phyloP scores from a whole-genome alignment of 208 protist genomes.

The Trichomonas vaginalis region DNA sequence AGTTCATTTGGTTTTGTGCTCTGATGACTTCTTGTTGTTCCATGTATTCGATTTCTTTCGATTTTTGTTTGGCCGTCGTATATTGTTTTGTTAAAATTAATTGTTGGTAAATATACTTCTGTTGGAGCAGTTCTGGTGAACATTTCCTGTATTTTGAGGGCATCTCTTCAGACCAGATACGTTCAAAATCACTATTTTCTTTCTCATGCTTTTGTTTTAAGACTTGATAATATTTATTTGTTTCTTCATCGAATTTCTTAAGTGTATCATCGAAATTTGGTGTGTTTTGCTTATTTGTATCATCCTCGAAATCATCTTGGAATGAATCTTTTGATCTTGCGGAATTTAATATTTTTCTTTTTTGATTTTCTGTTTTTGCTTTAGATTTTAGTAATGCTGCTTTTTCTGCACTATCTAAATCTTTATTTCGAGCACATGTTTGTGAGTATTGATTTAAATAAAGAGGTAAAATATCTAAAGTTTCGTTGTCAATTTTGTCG shows the following conservation, averaged over 20 bases:
- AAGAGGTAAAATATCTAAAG: neutral
- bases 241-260: neutral
- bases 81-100: neutral
- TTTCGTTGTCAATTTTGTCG: neutral
- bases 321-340: neutral
- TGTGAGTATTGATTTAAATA: neutral
- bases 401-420: neutral
- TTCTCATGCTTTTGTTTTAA: neutral
- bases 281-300: neutral
- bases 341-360: neutral
- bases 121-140: neutral
- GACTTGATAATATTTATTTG: neutral
- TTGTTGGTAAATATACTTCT: neutral
- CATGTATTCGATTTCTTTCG: neutral
- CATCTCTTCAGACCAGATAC: neutral
- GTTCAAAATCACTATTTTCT: neutral
- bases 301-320: neutral
- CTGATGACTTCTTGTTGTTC: neutral
- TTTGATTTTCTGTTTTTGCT: neutral
- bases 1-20: neutral
- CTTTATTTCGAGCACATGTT: neutral
- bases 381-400: neutral
- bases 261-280: neutral
- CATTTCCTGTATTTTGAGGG: neutral
- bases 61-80: neutral